phyloP scores from a whole-genome alignment of 345 rosid species.

The Bretschneidera sinensis region DNA sequence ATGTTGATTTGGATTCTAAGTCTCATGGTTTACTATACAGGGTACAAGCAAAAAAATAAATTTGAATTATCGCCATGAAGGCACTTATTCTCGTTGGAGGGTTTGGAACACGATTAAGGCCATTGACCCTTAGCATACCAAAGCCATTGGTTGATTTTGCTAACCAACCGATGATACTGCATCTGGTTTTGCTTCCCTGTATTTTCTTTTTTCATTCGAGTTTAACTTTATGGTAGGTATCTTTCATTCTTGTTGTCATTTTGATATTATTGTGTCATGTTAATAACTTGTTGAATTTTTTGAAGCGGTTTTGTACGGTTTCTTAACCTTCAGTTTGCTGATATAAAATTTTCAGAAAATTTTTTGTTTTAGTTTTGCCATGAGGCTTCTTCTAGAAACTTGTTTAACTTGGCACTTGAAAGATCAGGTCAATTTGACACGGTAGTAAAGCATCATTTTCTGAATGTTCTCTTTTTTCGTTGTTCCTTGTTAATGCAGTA shows the following conservation, averaged over 20 bases:
- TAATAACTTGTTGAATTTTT: background rate
- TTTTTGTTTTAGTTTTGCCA: background rate
- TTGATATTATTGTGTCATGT: background rate
- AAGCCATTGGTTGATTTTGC: conserved; percentile 83
- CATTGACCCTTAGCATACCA: conserved; percentile 71
- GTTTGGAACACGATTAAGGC: conserved; percentile 71
- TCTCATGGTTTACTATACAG: background rate
- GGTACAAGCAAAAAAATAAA: background rate
- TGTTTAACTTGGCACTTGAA: background rate
- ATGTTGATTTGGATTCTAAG: background rate
- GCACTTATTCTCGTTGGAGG: conserved; percentile 87
- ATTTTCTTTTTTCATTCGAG: background rate
- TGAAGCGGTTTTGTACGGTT: background rate
- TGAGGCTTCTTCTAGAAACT: background rate
- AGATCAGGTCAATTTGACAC: background rate
- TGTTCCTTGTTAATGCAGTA: background rate
- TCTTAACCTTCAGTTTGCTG: background rate
- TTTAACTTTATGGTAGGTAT: background rate
- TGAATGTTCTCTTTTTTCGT: background rate
- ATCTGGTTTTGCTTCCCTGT: conserved; percentile 41
- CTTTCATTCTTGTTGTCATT: background rate
- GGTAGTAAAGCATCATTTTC: background rate
- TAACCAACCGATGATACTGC: conserved; percentile 81
- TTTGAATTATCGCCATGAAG: conserved; percentile 38
- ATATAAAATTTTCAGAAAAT: background rate